Percentiles rank a stretch among this genome's conserved stretches.
These are phyloP conservation scores for Gamarada debralockiae DNA, from an alignment of 495 filamentous ascomycete species.

Conservation along the genomic window DNA sequence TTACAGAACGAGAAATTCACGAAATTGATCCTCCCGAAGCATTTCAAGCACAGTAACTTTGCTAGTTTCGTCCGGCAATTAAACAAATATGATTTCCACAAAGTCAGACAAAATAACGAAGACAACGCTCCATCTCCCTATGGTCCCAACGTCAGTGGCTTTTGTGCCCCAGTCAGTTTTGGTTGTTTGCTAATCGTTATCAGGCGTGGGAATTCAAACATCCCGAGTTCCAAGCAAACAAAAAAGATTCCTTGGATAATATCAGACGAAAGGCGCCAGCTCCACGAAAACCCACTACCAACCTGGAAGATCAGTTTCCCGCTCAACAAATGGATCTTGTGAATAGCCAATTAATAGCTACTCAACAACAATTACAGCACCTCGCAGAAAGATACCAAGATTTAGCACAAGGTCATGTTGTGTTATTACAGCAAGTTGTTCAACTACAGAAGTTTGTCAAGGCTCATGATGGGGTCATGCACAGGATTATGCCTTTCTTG, in stretches of 20 bases:
- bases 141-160: conserved; percentile 62
- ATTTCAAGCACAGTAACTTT: conserved; percentile 99
- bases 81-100: conserved; percentile 99
- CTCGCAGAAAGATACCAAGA: conserved; percentile 83
- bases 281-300: conserved; percentile 66
- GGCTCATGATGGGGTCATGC: conserved; percentile 53
- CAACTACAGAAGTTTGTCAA: conserved; percentile 85
- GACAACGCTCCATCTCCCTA: conserved; percentile 89
- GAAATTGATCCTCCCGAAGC: conserved; percentile 93
- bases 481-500: conserved; percentile 68
- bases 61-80: conserved; percentile 97
- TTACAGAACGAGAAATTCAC: conserved; percentile 95
- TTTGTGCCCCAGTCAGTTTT: conserved; percentile 8
- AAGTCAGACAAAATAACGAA: conserved; percentile 95
- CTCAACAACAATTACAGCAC: conserved; percentile 85
- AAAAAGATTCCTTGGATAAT: conserved; percentile 95
- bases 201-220: conserved; percentile 98
- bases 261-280: conserved; percentile 95
- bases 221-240: conserved; percentile 92
- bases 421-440: conserved; percentile 84
- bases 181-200: not conserved
- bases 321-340: conserved; percentile 87
- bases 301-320: conserved; percentile 70
- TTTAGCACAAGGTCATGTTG: conserved; percentile 76
- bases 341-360: conserved; percentile 82